Conservation (phyloP, 2,329 filamentous ascomycete genomes). For the Venturia carpophila region DNA sequence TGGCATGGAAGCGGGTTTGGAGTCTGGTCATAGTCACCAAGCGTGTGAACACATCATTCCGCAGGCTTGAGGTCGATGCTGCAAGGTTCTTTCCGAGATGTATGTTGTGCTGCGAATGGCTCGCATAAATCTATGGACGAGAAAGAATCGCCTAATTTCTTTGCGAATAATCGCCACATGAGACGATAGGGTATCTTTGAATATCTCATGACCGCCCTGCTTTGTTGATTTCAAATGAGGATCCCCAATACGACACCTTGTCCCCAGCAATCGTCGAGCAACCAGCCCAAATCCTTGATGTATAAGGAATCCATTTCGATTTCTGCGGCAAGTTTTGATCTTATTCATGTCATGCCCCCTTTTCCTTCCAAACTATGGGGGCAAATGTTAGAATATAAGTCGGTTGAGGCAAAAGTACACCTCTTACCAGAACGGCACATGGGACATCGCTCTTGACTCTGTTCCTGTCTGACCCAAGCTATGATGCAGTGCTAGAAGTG, state of each 20-base stretch:
- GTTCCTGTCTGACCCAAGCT: slow-evolving; percentile 93
- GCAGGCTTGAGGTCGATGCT: not conserved
- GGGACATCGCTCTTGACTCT: slow-evolving; percentile 86
- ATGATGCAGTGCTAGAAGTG: slow-evolving; percentile 74
- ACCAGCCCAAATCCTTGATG: not conserved
- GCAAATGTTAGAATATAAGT: not conserved
- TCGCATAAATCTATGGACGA: too few relatives aligned
- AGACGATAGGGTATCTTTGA: not conserved
- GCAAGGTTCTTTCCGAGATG: not conserved
- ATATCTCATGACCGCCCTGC: not conserved
- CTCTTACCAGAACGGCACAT: slow-evolving; percentile 90
- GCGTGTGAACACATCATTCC: not conserved
- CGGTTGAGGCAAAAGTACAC: slow-evolving; percentile 18
- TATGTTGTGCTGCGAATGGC: too few relatives aligned
- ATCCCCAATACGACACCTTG: not conserved
- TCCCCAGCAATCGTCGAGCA: not conserved
- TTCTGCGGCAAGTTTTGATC: not conserved
- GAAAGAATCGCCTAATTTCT: too few relatives aligned
- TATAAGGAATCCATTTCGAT: not conserved
- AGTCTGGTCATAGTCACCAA: not conserved
- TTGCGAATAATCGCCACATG: too few relatives aligned
- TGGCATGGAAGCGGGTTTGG: not conserved
- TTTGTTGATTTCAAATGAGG: not conserved
- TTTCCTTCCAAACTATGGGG: slow-evolving; percentile 18
- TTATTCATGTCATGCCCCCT: slow-evolving; percentile 10